A percentile compares a stretch with the other conserved stretches of the same genome.
Evolutionary conservation across 257 asterid genomes (phyloP).

Genomic region (Osmanthus fragrans): DNA sequence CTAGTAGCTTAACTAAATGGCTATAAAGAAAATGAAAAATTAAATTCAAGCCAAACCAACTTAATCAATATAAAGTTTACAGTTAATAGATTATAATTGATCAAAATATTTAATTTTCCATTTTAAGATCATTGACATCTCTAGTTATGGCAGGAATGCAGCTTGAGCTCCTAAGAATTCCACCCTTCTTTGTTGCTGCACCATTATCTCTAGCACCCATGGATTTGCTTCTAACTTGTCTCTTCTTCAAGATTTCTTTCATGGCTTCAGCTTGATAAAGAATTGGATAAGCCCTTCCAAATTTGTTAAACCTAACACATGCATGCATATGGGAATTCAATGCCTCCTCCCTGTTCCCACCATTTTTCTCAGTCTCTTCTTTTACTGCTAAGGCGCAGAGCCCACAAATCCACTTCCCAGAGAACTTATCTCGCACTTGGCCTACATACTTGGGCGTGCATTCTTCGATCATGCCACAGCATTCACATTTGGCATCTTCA

Average conservation of each 20-base stretch:
- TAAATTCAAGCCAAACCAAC: background rate
- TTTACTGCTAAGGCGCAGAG: constrained; percentile 30
- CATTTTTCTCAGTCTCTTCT: constrained; percentile 28
- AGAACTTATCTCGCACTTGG: constrained; percentile 13
- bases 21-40: background rate
- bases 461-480: constrained; percentile 30
- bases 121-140: constrained; percentile 31
- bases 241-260: constrained; percentile 29
- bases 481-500: constrained; percentile 30
- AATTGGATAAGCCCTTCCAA: constrained; percentile 24
- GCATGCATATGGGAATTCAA: constrained; percentile 23
- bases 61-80: background rate
- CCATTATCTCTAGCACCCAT: constrained; percentile 24
- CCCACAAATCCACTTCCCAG: constrained; percentile 30
- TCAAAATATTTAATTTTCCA: background rate
- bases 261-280: constrained; percentile 30
- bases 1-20: background rate
- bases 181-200: constrained; percentile 21
- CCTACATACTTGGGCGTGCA: constrained; percentile 23
- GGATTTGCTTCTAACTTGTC: constrained; percentile 24
- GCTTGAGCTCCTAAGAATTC: constrained; percentile 41
- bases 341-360: constrained; percentile 22
- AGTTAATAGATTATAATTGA: background rate
- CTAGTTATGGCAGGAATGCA: constrained; percentile 47
- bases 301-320: constrained; percentile 22